Evolutionary conservation across 805 yeast genomes (phyloP), one percentile per base, ranked within the genome.

Genomic region (Cyberlindnera misumaiensis): DNA sequence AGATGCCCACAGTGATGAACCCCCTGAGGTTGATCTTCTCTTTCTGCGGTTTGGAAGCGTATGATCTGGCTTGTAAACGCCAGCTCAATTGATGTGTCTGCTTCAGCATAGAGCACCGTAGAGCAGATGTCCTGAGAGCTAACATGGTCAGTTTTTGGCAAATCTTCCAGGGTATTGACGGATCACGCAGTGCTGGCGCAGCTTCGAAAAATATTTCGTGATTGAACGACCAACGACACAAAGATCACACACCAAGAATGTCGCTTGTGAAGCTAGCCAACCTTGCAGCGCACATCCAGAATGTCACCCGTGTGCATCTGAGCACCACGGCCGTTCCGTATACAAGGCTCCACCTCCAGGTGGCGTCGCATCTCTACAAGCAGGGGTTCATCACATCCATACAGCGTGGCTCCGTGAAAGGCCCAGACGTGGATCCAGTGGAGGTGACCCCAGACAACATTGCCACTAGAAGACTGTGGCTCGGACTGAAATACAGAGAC

Each of bases 351-450:
- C 95, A 90, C 59, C 69, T 93, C 39, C 87, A 83, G 53, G 73
- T 93, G 35, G 86, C 94, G 11, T 66, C 84, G 38, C 90, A 88
- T 27, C 73, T 93, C 28, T 86, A 90, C 65, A 83, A 82, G 47
- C 94, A 89, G 62, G 98, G 98, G 0, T 87, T 90, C 58, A 67
- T 93, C 32, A 74, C 88, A 1, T 75, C 88, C 3, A 72, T 93
- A 37, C 94, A 85, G 54, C 75, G 85, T 53, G 98, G 98, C 3
- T 83, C 90, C 8, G 67, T 75, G 2, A 58, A 72, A 9, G 96
- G 96, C 1, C 97, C 98, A 11, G 97, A 93, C 59, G 57, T 65
- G 32, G 66, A 65, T 2, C 82, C 89, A 1, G 77, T 77, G 4
- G 88, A 82, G 31, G 83, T 78, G 16, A 88, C 97, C 0, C 88